Base-by-base conservation (phyloP, 257 asterid species). In the Nicotiana noctiflora region DNA sequence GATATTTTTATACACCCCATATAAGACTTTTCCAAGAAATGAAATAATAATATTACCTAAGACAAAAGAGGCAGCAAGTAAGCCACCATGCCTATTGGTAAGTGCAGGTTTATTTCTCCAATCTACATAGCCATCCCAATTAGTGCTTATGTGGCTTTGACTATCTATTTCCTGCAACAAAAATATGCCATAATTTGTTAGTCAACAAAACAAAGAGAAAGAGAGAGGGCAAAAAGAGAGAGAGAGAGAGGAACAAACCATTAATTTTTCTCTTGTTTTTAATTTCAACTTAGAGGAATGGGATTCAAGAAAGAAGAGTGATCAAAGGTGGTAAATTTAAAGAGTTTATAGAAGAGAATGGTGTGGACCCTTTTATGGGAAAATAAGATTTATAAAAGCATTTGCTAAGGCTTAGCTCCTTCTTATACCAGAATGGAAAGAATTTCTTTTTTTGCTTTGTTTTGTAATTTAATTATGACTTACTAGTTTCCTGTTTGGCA, bases 21-120 rank as follows among this genome's bases (percentile, higher is more conserved):
- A 0, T 51, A 4, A 51, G 6, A 51, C 2, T 13, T 49, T 49
- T 49, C 15, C 17, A 49, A 63, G 72, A 63, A 23, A 1, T 29
- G 6, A 37, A 0, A 8, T 40, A 40, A 40, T 40, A 1, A 37
- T 37, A 7, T 80, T 79, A 93, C 99, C 97, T 84, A 95, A 82
- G 83, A 95, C 99, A 72, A 95, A 95, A 75, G 95, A 90, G 60
- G 98, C 93, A 56, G 98, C 97, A 31, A 86, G 56, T 94, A 95
- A 90, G 88, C 98, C 99, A 18, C 97, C 99, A 84, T 93, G 99
- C 17, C 83, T 83, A 88, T 77, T 84, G 88, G 85, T 84, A 11
- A 85, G 10, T 13, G 98, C 94, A 17, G 95, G 90, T 76, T 31
- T 91, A 21, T 94, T 93, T 67, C 88, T 91, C 95, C 97, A 95